Percentiles rank a stretch among this genome's conserved stretches.
phyloP scores from a whole-genome alignment of 345 rosid species.

The Murraya paniculata region DNA sequence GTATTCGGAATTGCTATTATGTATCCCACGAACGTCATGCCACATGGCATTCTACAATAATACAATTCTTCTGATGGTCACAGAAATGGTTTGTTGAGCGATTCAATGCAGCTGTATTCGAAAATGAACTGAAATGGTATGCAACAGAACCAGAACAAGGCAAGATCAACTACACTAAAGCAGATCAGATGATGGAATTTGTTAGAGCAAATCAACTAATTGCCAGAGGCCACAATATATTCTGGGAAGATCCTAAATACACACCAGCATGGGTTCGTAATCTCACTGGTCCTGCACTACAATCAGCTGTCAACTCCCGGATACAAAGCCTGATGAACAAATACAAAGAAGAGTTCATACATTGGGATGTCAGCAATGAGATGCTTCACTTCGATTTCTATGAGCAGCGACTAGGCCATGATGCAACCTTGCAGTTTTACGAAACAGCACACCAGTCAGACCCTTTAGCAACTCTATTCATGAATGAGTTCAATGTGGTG shows the following conservation, averaged over 20 bases:
- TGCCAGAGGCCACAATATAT: conserved; percentile 86
- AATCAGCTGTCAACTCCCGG: conserved; percentile 50
- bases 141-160: conserved; percentile 81
- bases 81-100: conserved; percentile 81
- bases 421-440: conserved; percentile 60
- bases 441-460: conserved; percentile 56
- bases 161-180: conserved; percentile 49
- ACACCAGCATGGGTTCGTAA: conserved; percentile 61
- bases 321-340: conserved; percentile 71
- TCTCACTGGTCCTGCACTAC: conserved; percentile 41
- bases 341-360: conserved; percentile 72
- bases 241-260: conserved; percentile 88
- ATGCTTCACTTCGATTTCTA: conserved; percentile 86
- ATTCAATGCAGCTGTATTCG: conserved; percentile 83
- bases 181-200: conserved; percentile 66
- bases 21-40: not conserved
- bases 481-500: conserved; percentile 81
- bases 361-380: conserved; percentile 92
- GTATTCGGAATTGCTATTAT: not conserved
- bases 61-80: not conserved
- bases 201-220: conserved; percentile 49
- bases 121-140: conserved; percentile 90
- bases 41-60: not conserved
- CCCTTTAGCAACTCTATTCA: conserved; percentile 63
- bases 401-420: conserved; percentile 58